Evolutionary conservation across 805 yeast species (phyloP).

Genomic region (Candida hungchunana): DNA sequence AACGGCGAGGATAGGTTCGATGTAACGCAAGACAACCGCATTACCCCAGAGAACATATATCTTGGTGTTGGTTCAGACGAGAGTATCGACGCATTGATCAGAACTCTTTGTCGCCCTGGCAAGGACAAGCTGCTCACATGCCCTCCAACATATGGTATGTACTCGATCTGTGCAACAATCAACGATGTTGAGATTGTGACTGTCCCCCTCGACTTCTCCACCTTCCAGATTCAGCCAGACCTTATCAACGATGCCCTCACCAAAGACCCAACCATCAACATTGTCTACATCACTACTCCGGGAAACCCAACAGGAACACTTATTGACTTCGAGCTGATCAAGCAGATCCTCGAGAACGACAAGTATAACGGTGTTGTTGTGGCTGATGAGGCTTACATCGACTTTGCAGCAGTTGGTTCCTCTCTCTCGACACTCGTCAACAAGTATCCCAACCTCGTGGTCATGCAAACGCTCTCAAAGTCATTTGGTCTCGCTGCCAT

Average conservation of each 20-base stretch:
- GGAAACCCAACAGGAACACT: slow-evolving; percentile 91
- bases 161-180: slow-evolving; percentile 82
- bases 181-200: slow-evolving; percentile 78
- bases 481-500: slow-evolving; percentile 96
- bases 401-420: slow-evolving; percentile 65
- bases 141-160: slow-evolving; percentile 99
- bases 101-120: slow-evolving; percentile 82
- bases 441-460: slow-evolving; percentile 77
- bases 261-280: slow-evolving; percentile 59
- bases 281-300: slow-evolving; percentile 87
- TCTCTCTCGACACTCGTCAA: slow-evolving; percentile 78
- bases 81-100: slow-evolving; percentile 80
- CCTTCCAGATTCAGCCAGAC: slow-evolving; percentile 60
- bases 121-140: slow-evolving; percentile 76
- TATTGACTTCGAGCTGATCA: slow-evolving; percentile 46
- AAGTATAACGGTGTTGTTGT: slow-evolving; percentile 75
- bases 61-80: slow-evolving; percentile 98
- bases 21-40: slow-evolving; percentile 24
- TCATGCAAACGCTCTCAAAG: slow-evolving; percentile 88
- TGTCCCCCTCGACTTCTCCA: slow-evolving; percentile 66
- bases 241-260: slow-evolving; percentile 47
- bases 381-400: slow-evolving; percentile 94
- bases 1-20: slow-evolving; percentile 40
- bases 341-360: slow-evolving; percentile 40
- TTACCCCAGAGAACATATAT: slow-evolving; percentile 69